Base-by-base conservation (phyloP, 495 filamentous ascomycete genomes). In the Lasiosphaeria ovina region DNA sequence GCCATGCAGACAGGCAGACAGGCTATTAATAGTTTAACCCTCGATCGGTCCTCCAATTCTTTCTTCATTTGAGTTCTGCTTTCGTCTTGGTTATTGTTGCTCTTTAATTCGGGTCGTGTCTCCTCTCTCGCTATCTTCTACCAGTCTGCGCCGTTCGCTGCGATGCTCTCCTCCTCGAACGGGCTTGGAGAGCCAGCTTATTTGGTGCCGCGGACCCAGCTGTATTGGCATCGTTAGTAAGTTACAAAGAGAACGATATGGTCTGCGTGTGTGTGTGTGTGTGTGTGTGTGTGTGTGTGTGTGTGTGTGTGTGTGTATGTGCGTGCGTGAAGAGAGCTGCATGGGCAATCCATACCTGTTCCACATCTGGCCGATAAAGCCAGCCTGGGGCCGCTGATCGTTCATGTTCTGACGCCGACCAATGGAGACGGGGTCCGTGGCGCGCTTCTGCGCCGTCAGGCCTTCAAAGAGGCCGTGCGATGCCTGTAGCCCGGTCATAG, bases 291-390 rank as follows among this genome's bases (percentile, higher is more conserved):
- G n/a, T n/a, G n/a, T n/a, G n/a, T n/a, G n/a, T 24, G 24, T 24
- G 24, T 24, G 24, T 24, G 24, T 24, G 24, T 24, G 24, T 24
- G 24, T 24, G 24, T 24, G 24, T 24, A 2, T 24, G 24, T 9
- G 38, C 7, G 53, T 42, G 16, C 40, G 53, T 53, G 16, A 55
- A 35, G 35, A 14, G 53, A 35, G 34, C 31, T 3, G 3, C 4
- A 7, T 55, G 8, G 12, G 53, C 8, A 44, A 42, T 11, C 35
- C 72, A 35, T 55, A 80, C 77, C 72, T 76, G 51, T 77, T 66
- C 77, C 77, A 80, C 77, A 79, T 77, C 64, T 69, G 62, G 11
- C 75, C 77, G 53, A 80, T 65, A 62, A 79, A 74, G 47, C 77
- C 77, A 8, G 68, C 8, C 31, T 60, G 44, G 11, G 75, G 75